Base-by-base conservation (phyloP, 2,329 filamentous ascomycete species). In the Colletotrichum zoysiae region DNA sequence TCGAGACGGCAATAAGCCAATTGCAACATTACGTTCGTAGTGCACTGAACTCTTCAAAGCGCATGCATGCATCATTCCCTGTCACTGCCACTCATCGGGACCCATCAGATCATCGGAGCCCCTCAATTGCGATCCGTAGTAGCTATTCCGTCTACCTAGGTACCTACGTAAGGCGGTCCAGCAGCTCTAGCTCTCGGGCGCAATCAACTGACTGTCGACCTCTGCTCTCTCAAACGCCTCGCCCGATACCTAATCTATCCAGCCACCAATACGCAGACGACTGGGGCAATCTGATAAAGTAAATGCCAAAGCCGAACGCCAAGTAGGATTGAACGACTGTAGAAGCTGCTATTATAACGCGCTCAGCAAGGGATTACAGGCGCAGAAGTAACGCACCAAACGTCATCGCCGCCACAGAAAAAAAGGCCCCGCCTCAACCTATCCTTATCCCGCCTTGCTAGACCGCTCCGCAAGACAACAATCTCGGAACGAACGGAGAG, bases 51-150 rank as follows among this genome's bases (percentile, higher is more conserved):
- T 42, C 14, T 23, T 20, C 33, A 18, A 63, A 42, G 46, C 40
- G 59, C 63, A 53, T 57, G 63, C 60, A 5, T 30, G 30, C 30
- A 30, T 30, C 30, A 38, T 53, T 42, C 64, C 65, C 57, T 68
- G 68, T 26, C 58, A 35, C 56, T 26, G 35, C 55, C 64, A 64
- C 53, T 38, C n/a, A n/a, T 56, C 57, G 30, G 58, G 44, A 61
- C 53, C 60, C 44, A 16, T 69, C 60, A 69, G 66, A 58, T 53
- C 46, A 40, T 58, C 38, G 57, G 30, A 35, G 58, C 69, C 69
- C 58, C 69, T 64, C 69, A 59, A 59, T 58, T 69, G 42, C 59
- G 59, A 59, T 44, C 53, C 58, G 64, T 63, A 62, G 57, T 63
- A 62, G 57, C 65, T 61, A 63, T 66, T 53, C 46, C 30, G 35